Base-by-base conservation (phyloP, 1,284 basidiomycete species). In the Tremellales sp. region DNA sequence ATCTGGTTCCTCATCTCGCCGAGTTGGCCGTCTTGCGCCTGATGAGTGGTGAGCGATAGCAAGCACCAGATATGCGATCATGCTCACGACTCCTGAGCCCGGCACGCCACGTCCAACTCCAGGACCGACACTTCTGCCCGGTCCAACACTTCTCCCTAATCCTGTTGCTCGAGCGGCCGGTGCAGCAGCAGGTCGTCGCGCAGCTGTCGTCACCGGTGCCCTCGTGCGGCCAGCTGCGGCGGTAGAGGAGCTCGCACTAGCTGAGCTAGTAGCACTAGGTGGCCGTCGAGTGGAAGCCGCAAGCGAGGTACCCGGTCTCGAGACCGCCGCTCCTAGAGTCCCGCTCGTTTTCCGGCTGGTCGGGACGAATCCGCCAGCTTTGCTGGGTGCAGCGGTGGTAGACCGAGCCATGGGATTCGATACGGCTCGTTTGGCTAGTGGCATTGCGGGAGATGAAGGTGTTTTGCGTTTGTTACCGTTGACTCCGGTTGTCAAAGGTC, bases 1-100 rank as follows among this genome's bases (percentile, higher is more conserved):
- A 69, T 49, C 56, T 62, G 64, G 39, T 59, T 62, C 48, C 72
- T 69, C 8, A 73, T 54, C 24, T 60, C 65, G 37, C 62, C 62
- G 13, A 73, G 43, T 17, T 68, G 50, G 3, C 61, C 62, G 39
- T 65, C 58, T 15, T 65, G 61, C 40, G 46, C 55, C 60, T 64
- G n/a, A n/a, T n/a, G n/a, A n/a, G n/a, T n/a, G n/a, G n/a, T n/a
- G n/a, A n/a, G n/a, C n/a, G n/a, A n/a, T n/a, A n/a, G n/a, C n/a
- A 46, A 17, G 24, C 27, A 46, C 29, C 51, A 48, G 44, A 24
- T 13, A 24, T 17, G 8, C 29, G 8, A 8, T 31, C 15, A 15
- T 31, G 29, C 29, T 8, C 29, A 31, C 29, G 8, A 15, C 15
- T 31, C 65, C 64, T 26, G 39, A 54, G 5, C 64, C 62, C 24